Percentiles rank a stretch among this genome's conserved stretches.
These are phyloP conservation scores for Aspergillus sp. DNA, from an alignment of 2,329 filamentous ascomycete species.

Conservation along the genomic window DNA sequence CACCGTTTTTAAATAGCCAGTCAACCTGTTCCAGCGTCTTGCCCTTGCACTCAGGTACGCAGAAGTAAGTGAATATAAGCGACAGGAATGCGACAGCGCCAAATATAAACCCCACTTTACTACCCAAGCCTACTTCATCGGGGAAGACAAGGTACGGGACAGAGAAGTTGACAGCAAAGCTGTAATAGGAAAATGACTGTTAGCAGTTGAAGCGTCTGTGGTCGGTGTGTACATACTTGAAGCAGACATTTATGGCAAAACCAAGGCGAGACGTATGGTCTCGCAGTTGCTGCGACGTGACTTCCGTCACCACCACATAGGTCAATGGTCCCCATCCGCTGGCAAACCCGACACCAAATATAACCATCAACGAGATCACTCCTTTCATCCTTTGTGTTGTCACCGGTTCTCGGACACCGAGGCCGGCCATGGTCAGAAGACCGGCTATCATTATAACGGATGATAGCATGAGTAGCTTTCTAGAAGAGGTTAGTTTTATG, in stretches of 20 bases:
- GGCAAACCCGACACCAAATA: constrained; percentile 15
- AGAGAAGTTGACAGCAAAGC: constrained; percentile 34
- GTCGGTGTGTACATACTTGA: neutral
- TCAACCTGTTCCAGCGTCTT: constrained; percentile 12
- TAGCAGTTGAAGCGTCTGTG: neutral
- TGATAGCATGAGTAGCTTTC: neutral
- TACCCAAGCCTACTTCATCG: constrained; percentile 36
- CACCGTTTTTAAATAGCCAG: neutral
- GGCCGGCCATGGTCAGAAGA: neutral
- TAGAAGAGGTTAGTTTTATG: neutral
- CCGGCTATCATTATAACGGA: neutral
- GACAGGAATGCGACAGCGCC: constrained; percentile 15
- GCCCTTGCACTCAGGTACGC: constrained; percentile 21
- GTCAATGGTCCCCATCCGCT: constrained; percentile 20
- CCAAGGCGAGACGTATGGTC: constrained; percentile 11
- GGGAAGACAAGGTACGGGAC: constrained; percentile 40
- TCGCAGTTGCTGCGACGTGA: constrained; percentile 14
- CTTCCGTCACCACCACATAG: constrained; percentile 22
- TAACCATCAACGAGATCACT: constrained; percentile 16
- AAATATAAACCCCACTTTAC: constrained; percentile 22
- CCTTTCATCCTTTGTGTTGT: constrained; percentile 1
- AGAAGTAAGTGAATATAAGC: constrained; percentile 23
- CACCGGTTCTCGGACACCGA: neutral
- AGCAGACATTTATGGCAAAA: constrained; percentile 6
- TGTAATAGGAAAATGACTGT: neutral